Evolutionary conservation across 768 basidiomycete genomes (phyloP).

Genomic region (Termitomyces bulborhizus): DNA sequence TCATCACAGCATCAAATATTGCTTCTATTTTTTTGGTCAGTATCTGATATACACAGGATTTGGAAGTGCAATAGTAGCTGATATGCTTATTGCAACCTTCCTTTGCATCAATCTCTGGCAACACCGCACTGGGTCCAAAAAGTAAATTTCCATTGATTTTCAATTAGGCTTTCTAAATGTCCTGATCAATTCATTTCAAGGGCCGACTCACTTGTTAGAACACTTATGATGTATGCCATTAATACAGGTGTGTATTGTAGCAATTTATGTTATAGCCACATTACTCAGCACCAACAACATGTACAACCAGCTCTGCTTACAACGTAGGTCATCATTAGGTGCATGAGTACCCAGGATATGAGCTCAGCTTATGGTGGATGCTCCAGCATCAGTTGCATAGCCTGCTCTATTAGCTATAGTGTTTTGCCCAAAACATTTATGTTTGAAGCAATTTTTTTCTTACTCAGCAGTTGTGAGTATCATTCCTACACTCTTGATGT

Average conservation of each 20-base stretch:
- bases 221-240: not conserved
- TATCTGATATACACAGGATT: not conserved
- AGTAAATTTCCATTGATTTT: not conserved
- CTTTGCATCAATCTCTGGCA: not conserved
- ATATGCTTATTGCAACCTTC: not conserved
- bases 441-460: not conserved
- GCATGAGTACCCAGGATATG: not conserved
- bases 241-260: not conserved
- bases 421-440: not conserved
- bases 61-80: not conserved
- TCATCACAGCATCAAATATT: no score
- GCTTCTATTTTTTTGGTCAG: not conserved
- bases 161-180: no score
- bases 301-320: not conserved
- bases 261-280: no score
- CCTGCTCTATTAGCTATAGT: not conserved
- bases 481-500: no score
- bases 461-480: not conserved
- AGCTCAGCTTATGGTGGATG: not conserved
- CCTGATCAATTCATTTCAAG: not conserved
- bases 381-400: not conserved
- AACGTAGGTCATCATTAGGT: not conserved
- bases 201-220: not conserved
- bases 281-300: not conserved
- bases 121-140: not conserved